These are phyloP conservation scores for Cytospora paraplurivora DNA, from an alignment of 2,329 filamentous ascomycete genomes.

Conservation along the genomic window DNA sequence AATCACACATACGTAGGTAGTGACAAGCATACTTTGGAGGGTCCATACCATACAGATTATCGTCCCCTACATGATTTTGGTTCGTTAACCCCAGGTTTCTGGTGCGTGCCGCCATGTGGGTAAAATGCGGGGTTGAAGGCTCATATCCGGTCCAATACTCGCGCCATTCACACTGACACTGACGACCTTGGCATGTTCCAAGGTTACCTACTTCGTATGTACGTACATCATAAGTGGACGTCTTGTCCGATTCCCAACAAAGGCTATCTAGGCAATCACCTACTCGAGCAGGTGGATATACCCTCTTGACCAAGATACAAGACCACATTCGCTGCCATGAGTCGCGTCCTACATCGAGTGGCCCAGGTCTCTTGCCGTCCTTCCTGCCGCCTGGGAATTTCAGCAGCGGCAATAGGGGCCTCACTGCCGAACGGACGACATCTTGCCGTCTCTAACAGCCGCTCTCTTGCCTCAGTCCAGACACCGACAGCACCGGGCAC, in stretches of 20 bases:
- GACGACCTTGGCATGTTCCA: not conserved
- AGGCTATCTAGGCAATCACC: no score
- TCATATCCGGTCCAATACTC: conserved; percentile 5
- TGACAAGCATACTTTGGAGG: no score
- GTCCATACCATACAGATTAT: not conserved
- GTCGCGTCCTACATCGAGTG: not conserved
- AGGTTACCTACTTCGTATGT: no score
- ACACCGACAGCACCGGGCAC: not conserved
- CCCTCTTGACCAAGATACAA: not conserved
- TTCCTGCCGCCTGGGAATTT: not conserved
- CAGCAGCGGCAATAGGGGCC: not conserved
- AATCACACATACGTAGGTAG: no score
- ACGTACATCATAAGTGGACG: no score
- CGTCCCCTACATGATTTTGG: not conserved
- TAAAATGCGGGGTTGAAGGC: conserved; percentile 15
- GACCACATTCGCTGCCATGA: conserved; percentile 3
- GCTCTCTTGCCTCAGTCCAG: conserved; percentile 18
- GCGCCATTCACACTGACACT: not conserved
- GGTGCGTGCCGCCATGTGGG: conserved; percentile 6
- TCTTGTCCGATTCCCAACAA: no score
- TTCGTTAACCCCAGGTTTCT: conserved; percentile 14
- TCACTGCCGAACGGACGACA: not conserved
- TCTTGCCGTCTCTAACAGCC: conserved; percentile 10
- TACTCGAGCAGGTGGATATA: not conserved
- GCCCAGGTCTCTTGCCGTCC: conserved; percentile 2